Evolutionary conservation across 2,329 filamentous ascomycete genomes (phyloP).

Genomic region (Pestalotiopsis sp.): DNA sequence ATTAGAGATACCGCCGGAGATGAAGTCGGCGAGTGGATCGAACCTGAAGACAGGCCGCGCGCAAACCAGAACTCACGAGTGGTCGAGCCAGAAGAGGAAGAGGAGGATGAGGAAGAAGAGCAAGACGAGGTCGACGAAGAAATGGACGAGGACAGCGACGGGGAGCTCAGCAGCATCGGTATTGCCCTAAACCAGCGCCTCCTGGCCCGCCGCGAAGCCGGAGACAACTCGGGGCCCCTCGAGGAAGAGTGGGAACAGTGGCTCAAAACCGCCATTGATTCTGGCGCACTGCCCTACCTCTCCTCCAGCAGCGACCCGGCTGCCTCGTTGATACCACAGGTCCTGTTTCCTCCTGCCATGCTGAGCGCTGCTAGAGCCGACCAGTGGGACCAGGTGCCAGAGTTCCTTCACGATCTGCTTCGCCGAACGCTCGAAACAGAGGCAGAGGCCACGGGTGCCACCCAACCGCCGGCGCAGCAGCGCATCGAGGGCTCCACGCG

Average conservation of each 20-base stretch:
- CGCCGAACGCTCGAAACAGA: constrained; percentile 46
- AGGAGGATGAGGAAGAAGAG: constrained; percentile 34
- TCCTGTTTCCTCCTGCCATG: constrained; percentile 51
- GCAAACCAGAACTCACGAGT: constrained; percentile 15
- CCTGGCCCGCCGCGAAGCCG: constrained; percentile 61
- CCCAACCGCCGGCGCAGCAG: constrained; percentile 14
- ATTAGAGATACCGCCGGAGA: constrained; percentile 73
- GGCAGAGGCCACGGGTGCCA: constrained; percentile 13
- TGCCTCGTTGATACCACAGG: constrained; percentile 28
- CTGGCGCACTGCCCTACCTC: constrained; percentile 53
- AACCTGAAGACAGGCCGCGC: constrained; percentile 38
- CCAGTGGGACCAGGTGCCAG: constrained; percentile 59
- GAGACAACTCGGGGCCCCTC: constrained; percentile 57
- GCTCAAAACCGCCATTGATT: constrained; percentile 69
- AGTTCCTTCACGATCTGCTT: constrained; percentile 53
- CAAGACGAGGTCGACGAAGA: constrained; percentile 45
- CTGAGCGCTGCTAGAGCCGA: constrained; percentile 55
- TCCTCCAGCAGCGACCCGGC: constrained; percentile 34
- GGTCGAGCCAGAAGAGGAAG: constrained; percentile 32
- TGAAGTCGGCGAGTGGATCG: constrained; percentile 63
- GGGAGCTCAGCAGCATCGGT: constrained; percentile 59
- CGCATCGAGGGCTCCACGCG: constrained; percentile 13
- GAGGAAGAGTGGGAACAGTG: constrained; percentile 76
- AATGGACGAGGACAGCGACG: constrained; percentile 53
- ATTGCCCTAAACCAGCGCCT: constrained; percentile 65